These are phyloP conservation scores for Aspergillaceae sp. DNA, from an alignment of 2,329 filamentous ascomycete genomes.

Conservation along the genomic window DNA sequence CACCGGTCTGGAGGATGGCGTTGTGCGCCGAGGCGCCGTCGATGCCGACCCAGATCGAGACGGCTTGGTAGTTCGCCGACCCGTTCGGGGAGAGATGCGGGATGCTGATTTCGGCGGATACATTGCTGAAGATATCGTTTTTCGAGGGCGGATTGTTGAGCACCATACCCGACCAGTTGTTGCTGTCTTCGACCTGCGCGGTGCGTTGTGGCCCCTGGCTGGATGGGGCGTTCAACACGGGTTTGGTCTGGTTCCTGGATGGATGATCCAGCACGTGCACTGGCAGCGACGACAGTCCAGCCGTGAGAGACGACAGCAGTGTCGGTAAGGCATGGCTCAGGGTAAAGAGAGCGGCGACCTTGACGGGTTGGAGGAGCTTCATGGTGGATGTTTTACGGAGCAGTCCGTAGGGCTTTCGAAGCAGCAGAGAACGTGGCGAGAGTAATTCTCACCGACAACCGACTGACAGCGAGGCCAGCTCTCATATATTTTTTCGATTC, in stretches of 20 bases:
- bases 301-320: too few species aligned
- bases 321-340: too few species aligned
- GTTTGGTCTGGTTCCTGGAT: not conserved
- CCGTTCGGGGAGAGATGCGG: constrained; percentile 1
- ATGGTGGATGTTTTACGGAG: not conserved
- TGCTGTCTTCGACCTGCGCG: not conserved
- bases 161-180: constrained; percentile 7
- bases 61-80: constrained; percentile 1
- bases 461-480: too few species aligned
- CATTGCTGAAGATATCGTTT: constrained; percentile 3
- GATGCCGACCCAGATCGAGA: constrained; percentile 7
- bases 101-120: constrained; percentile 5
- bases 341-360: not conserved
- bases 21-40: constrained; percentile 4
- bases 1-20: constrained; percentile 6
- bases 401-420: too few species aligned
- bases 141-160: not conserved
- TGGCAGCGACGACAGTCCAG: too few species aligned
- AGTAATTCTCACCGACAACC: too few species aligned
- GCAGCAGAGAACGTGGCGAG: too few species aligned
- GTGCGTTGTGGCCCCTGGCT: not conserved
- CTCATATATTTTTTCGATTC: too few species aligned
- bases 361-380: not conserved
- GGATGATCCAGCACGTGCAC: too few species aligned
- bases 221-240: not conserved